Percentiles rank a stretch among this genome's conserved stretches.
These are phyloP conservation scores for Mallotus repandus DNA, from an alignment of 441 rosid species.

Conservation along the genomic window DNA sequence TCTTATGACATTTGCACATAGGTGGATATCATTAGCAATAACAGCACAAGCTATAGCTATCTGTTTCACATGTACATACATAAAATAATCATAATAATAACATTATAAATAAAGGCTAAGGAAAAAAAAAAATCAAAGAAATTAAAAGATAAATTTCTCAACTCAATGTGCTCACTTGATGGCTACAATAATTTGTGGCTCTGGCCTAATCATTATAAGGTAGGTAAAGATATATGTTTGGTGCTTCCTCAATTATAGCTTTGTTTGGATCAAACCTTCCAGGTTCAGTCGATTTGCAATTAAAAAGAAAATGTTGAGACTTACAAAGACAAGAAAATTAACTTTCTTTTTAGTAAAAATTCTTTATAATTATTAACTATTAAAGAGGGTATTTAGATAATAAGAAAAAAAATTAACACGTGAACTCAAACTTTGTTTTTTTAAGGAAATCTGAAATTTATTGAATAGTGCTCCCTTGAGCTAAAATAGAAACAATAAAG, in stretches of 20 bases:
- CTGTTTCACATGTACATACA: not conserved
- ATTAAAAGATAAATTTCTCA: not conserved
- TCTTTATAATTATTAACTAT: too few relatives aligned
- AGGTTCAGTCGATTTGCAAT: too few relatives aligned
- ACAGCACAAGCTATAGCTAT: not conserved
- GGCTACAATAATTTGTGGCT: not conserved
- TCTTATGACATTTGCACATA: slow-evolving; percentile 19
- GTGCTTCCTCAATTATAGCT: not conserved
- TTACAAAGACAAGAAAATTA: too few relatives aligned
- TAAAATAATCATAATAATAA: not conserved
- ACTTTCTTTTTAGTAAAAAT: too few relatives aligned
- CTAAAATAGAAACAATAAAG: too few relatives aligned
- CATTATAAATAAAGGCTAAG: not conserved
- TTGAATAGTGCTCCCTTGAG: too few relatives aligned
- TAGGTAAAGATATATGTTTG: not conserved
- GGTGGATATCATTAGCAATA: slow-evolving; percentile 20
- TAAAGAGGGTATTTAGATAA: too few relatives aligned
- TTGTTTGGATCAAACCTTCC: too few relatives aligned
- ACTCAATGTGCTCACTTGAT: not conserved
- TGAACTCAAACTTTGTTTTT: too few relatives aligned
- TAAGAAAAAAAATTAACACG: too few relatives aligned
- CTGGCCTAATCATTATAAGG: not conserved
- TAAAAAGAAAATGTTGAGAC: too few relatives aligned
- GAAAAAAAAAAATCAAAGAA: not conserved
- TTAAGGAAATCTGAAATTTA: too few relatives aligned